Percentiles rank a stretch among this genome's conserved stretches.
Evolutionary conservation across 371 early-diverging fungal genomes (phyloP).

Genomic region (Actinomortierella ambigua): DNA sequence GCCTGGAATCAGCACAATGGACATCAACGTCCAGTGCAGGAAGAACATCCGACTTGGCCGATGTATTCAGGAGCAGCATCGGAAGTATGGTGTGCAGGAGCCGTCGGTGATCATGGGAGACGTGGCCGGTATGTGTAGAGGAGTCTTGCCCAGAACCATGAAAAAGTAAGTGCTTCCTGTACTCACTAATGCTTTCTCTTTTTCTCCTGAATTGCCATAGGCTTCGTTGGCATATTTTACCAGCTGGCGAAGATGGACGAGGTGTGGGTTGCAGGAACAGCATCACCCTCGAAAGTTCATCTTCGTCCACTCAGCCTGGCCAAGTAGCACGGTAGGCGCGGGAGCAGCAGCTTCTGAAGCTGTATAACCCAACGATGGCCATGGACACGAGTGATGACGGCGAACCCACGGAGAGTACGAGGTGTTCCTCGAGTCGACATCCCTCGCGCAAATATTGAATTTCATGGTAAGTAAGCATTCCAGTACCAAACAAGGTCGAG

Average conservation of each 20-base stretch:
- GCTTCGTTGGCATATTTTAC: conserved; percentile 7
- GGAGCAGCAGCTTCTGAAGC: too few species aligned
- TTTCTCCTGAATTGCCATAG: conserved; percentile 1
- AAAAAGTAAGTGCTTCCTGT: not conserved
- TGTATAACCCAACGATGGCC: too few species aligned
- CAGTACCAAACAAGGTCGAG: too few species aligned
- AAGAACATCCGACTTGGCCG: conserved; percentile 6
- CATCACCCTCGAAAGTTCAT: conserved; percentile 2
- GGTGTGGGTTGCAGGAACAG: conserved; percentile 6
- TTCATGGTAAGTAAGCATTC: too few species aligned
- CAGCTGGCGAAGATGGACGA: conserved; percentile 6
- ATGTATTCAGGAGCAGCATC: conserved; percentile 5
- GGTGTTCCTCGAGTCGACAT: too few species aligned
- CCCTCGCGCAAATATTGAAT: too few species aligned
- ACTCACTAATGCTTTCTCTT: not conserved
- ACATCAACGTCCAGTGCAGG: not conserved
- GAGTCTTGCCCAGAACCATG: not conserved
- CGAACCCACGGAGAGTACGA: too few species aligned
- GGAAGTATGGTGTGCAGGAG: conserved; percentile 4
- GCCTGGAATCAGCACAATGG: not conserved
- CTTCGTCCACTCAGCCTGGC: too few species aligned
- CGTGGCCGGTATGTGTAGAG: conserved; percentile 7
- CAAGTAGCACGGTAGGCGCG: too few species aligned
- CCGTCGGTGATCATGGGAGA: conserved; percentile 8
- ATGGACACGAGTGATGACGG: too few species aligned